Percentiles rank a stretch among this genome's conserved stretches.
phyloP scores from a whole-genome alignment of 768 basidiomycete genomes.

The Mycena polygramma region DNA sequence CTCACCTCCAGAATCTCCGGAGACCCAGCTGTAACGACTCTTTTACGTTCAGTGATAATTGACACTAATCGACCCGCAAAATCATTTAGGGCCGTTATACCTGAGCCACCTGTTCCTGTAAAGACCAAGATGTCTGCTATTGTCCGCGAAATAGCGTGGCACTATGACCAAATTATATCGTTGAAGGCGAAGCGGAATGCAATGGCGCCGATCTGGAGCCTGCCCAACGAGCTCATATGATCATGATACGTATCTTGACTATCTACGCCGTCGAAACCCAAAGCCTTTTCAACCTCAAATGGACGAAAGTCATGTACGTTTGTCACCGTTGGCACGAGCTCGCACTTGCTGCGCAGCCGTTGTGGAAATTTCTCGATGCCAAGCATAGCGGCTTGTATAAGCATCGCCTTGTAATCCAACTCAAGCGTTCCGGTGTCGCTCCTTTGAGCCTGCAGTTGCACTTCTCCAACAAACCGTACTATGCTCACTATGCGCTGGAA shows the following conservation, averaged over 20 bases:
- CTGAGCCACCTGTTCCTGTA: no score
- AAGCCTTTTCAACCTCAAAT: slow-evolving; percentile 11
- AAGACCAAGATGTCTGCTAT: no score
- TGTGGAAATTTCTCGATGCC: slow-evolving; percentile 16
- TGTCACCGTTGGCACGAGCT: slow-evolving; percentile 18
- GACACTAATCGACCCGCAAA: no score
- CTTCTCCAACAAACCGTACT: not conserved
- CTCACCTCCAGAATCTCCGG: not conserved
- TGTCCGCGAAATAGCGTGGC: slow-evolving; percentile 12
- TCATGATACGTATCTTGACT: not conserved
- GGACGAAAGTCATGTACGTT: slow-evolving; percentile 18
- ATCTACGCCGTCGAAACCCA: slow-evolving; percentile 13
- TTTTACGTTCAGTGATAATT: no score
- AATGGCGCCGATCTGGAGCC: not conserved
- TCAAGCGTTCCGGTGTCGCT: slow-evolving; percentile 8
- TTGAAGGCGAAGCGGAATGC: slow-evolving; percentile 15
- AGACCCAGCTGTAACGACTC: not conserved
- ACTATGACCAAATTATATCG: slow-evolving; percentile 1
- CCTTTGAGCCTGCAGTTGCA: slow-evolving; percentile 2
- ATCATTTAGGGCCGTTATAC: no score
- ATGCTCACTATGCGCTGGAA: not conserved
- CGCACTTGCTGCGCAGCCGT: slow-evolving; percentile 6
- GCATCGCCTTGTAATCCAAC: not conserved
- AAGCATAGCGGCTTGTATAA: no score
- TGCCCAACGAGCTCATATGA: slow-evolving; percentile 25